Conservation (phyloP, 805 yeast genomes). For the Scheffersomyces stipitis region DNA sequence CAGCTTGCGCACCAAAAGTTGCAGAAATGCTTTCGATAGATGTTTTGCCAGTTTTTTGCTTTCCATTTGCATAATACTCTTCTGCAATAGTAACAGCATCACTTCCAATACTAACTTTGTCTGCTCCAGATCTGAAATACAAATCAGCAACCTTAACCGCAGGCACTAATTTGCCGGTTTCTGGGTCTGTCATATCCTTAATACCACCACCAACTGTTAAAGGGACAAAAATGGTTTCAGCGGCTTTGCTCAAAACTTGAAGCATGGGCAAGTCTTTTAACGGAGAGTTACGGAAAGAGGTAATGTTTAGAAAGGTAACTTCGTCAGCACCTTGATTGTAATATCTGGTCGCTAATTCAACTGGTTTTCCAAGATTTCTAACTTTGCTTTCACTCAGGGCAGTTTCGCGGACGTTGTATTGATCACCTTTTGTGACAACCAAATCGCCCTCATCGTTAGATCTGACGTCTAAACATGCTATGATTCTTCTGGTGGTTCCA, state of each 20-base stretch:
- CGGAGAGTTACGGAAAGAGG: slow-evolving; percentile 95
- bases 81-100: slow-evolving; percentile 96
- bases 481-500: slow-evolving; percentile 86
- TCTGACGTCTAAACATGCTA: slow-evolving; percentile 97
- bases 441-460: slow-evolving; percentile 91
- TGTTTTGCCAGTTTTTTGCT: slow-evolving; percentile 64
- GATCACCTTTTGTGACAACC: slow-evolving; percentile 98
- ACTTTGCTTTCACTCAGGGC: slow-evolving; percentile 50
- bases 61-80: slow-evolving; percentile 60
- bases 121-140: slow-evolving; percentile 96
- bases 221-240: slow-evolving; percentile 92
- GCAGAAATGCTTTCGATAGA: slow-evolving; percentile 93
- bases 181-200: slow-evolving; percentile 84
- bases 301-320: slow-evolving; percentile 89
- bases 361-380: slow-evolving; percentile 95
- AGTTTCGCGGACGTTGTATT: slow-evolving; percentile 88
- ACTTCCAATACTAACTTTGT: slow-evolving; percentile 95
- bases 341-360: slow-evolving; percentile 86
- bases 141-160: slow-evolving; percentile 89
- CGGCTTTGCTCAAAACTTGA: slow-evolving; percentile 78
- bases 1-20: slow-evolving; percentile 96
- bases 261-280: slow-evolving; percentile 93
- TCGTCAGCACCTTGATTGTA: slow-evolving; percentile 97
- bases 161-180: slow-evolving; percentile 66
- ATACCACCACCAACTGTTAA: slow-evolving; percentile 98